Evolutionary conservation across 2,329 filamentous ascomycete species (phyloP), one percentile per base, ranked within the genome.

Genomic region (Thermochaetoides dissita): DNA sequence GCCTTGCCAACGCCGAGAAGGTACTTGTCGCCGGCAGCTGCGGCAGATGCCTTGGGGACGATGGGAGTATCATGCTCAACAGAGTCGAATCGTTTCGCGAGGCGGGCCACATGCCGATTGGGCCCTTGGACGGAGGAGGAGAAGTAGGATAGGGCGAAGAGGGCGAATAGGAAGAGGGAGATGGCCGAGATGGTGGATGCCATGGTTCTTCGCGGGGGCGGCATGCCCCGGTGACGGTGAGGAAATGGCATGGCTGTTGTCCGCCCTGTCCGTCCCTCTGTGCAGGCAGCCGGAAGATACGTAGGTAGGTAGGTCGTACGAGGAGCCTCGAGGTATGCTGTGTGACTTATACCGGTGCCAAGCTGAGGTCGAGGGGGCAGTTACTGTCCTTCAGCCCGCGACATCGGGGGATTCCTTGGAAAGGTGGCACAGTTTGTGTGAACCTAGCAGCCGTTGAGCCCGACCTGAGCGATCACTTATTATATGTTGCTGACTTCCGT

Each of bases 1-100:
- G 63, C 71, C 50, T 71, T 72, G 36, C 71, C 70, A 9, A 67
- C 67, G 3, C 70, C 70, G 11, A 74, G 47, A 3, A 74, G 58
- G 45, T 71, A 74, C 42, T 60, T 57, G 48, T 67, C 64, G 17
- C 62, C 62, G 29, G 45, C 34, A 7, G 51, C 40, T 17, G 51
- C 44, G 35, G 45, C 43, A 31, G 41, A 41, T 29, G 46, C 30
- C 37, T 49, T 43, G 38, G 39, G 33, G 17, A 44, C 38, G 33
- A 24, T 24, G 17, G 17, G 17, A 24, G 17, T 24, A 24, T 24
- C 17, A 24, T 24, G 17, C 17, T 24, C 17, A 5, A 24, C 17
- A 24, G 17, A 5, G 5, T 24, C 17, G 5, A 24, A 24, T 3
- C 17, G 17, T 24, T 24, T 24, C 5, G 17, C 17, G 3, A 24